These are phyloP conservation scores for Pseudocercospora vitis DNA, from an alignment of 2,329 filamentous ascomycete genomes.

Conservation along the genomic window DNA sequence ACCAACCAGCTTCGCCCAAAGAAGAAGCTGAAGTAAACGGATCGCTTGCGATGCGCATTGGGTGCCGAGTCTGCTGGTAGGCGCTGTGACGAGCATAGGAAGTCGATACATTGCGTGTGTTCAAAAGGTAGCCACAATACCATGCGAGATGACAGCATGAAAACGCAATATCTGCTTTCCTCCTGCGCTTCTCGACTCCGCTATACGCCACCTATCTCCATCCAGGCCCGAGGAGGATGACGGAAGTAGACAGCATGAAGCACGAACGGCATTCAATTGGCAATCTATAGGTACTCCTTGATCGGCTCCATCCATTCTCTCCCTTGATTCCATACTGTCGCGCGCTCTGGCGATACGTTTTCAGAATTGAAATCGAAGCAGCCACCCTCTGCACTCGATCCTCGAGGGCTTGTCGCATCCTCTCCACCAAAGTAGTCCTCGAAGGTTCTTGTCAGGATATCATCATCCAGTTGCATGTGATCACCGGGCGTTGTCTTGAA, in stretches of 20 bases:
- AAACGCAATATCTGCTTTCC: slow-evolving; percentile 6
- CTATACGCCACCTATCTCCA: background rate
- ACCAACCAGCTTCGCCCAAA: slow-evolving; percentile 99
- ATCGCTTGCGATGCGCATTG: slow-evolving; percentile 14
- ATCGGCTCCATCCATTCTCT: slow-evolving; percentile 11
- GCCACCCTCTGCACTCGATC: background rate
- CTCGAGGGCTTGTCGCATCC: slow-evolving; percentile 9
- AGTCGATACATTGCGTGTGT: slow-evolving; percentile 11
- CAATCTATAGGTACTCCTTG: slow-evolving; percentile 19
- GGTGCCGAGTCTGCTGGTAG: slow-evolving; percentile 19
- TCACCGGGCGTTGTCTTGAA: slow-evolving; percentile 72
- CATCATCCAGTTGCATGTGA: slow-evolving; percentile 77
- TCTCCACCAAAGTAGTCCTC: slow-evolving; percentile 62
- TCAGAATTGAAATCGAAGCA: slow-evolving; percentile 4
- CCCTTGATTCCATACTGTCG: slow-evolving; percentile 2
- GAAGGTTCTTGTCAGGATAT: slow-evolving; percentile 66
- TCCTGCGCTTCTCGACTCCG: slow-evolving; percentile 5
- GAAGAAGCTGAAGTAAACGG: slow-evolving; percentile 95
- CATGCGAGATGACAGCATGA: slow-evolving; percentile 11
- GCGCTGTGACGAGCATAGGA: slow-evolving; percentile 15
- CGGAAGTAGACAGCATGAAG: slow-evolving; percentile 4
- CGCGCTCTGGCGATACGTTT: slow-evolving; percentile 5
- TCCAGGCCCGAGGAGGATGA: slow-evolving; percentile 8
- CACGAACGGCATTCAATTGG: slow-evolving; percentile 1
- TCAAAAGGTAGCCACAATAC: slow-evolving; percentile 8